Conservation (phyloP, 2,329 filamentous ascomycete genomes). For the Cordyceps militaris region DNA sequence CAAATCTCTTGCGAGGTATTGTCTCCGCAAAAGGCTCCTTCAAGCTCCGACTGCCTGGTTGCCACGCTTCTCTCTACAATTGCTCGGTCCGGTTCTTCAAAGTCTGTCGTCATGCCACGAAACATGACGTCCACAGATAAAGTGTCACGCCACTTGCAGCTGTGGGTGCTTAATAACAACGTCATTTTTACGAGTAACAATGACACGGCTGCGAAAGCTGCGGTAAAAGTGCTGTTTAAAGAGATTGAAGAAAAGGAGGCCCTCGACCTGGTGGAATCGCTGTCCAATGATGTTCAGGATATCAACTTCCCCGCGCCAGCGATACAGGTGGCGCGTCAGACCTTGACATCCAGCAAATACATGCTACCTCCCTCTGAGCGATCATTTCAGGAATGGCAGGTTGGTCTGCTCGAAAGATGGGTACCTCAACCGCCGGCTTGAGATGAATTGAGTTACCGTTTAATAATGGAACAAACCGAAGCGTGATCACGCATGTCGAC, state of each 20-base stretch:
- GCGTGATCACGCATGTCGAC: background rate
- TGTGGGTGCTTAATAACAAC: slow-evolving; percentile 52
- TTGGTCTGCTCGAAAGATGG: slow-evolving; percentile 51
- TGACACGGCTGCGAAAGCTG: slow-evolving; percentile 25
- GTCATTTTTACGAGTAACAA: slow-evolving; percentile 40
- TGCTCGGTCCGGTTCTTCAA: slow-evolving; percentile 50
- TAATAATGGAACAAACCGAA: background rate
- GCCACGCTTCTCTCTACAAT: slow-evolving; percentile 46
- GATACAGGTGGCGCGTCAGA: slow-evolving; percentile 36
- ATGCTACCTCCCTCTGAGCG: slow-evolving; percentile 50
- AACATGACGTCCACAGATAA: background rate
- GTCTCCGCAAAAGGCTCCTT: slow-evolving; percentile 25
- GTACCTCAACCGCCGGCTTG: slow-evolving; percentile 4
- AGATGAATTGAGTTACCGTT: too few relatives aligned
- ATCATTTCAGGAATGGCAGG: slow-evolving; percentile 58
- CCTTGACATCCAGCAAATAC: slow-evolving; percentile 40
- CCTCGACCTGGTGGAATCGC: slow-evolving; percentile 41
- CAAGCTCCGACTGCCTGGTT: slow-evolving; percentile 43
- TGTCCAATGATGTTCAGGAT: slow-evolving; percentile 53
- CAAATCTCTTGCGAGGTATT: slow-evolving; percentile 36
- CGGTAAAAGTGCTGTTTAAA: slow-evolving; percentile 49
- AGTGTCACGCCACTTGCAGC: slow-evolving; percentile 30
- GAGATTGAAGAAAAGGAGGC: slow-evolving; percentile 36
- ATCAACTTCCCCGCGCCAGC: slow-evolving; percentile 45
- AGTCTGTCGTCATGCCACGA: slow-evolving; percentile 43